These are phyloP conservation scores for Debaryomycetaceae sp. DNA, from an alignment of 1,139 yeast genomes.

Conservation along the genomic window DNA sequence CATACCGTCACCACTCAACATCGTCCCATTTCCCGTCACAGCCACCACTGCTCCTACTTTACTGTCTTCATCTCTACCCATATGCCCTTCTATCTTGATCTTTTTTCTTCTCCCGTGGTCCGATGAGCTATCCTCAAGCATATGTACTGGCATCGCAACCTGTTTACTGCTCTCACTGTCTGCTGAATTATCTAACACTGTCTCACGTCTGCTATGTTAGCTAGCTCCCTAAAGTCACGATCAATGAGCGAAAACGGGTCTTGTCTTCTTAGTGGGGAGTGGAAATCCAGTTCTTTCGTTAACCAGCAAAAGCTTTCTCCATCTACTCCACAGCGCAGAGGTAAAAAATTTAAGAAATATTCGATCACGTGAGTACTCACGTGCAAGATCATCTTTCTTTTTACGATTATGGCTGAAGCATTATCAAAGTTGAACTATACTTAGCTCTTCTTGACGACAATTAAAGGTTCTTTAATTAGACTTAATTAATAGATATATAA, in stretches of 20 bases:
- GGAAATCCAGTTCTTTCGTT: too few species aligned
- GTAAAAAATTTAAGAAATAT: too few species aligned
- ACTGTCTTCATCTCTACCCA: not conserved
- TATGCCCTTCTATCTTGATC: not conserved
- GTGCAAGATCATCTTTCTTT: too few species aligned
- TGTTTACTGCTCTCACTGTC: too few species aligned
- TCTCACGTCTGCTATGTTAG: too few species aligned
- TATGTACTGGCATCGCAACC: not conserved
- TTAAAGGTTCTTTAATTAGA: not conserved
- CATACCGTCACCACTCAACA: conserved; percentile 6
- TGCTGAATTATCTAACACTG: too few species aligned
- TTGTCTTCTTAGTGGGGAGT: too few species aligned
- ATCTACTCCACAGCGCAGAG: too few species aligned
- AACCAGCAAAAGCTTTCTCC: too few species aligned
- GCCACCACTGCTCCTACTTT: not conserved
- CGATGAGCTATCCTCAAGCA: not conserved
- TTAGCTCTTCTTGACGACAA: not conserved
- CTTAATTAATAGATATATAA: conserved; percentile 8
- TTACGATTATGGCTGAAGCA: not conserved
- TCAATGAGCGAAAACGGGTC: too few species aligned
- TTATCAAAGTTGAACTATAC: not conserved
- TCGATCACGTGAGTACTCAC: too few species aligned
- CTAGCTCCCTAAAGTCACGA: too few species aligned
- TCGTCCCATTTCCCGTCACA: conserved; percentile 5
- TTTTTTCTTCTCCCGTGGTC: not conserved